These are phyloP conservation scores for Chlamydomonas asymmetrica DNA, from an alignment of 139 green algal genomes.

Conservation along the genomic window DNA sequence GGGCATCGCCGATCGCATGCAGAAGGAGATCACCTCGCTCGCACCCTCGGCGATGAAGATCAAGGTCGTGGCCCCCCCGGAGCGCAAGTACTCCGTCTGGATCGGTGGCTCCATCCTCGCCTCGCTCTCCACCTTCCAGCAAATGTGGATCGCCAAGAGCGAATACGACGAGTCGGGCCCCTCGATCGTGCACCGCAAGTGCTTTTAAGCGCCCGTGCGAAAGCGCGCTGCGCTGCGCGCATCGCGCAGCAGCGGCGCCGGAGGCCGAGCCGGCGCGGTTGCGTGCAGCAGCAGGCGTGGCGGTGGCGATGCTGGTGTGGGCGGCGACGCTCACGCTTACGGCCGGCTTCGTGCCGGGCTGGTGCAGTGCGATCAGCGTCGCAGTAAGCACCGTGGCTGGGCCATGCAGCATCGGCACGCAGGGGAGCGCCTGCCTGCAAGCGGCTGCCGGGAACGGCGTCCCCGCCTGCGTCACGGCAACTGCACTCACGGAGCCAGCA, in stretches of 20 bases:
- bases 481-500: too few species aligned
- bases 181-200: constrained; percentile 97
- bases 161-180: constrained; percentile 97
- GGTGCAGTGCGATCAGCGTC: too few species aligned
- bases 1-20: constrained; percentile 95
- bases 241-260: background rate
- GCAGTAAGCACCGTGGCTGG: too few species aligned
- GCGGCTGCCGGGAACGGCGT: too few species aligned
- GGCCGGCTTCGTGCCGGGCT: too few species aligned
- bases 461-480: too few species aligned
- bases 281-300: too few species aligned
- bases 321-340: too few species aligned
- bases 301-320: too few species aligned
- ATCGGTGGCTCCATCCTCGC: constrained; percentile 98
- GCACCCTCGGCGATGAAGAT: constrained; percentile 93
- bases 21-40: constrained; percentile 93
- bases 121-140: constrained; percentile 93
- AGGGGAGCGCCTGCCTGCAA: too few species aligned
- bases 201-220: constrained; percentile 75
- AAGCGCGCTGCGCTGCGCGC: background rate
- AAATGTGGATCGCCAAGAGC: constrained; percentile 93
- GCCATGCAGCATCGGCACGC: too few species aligned
- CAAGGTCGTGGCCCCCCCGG: constrained; percentile 92
- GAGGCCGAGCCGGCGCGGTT: too few species aligned
- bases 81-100: constrained; percentile 94